Percentiles rank a stretch among this genome's conserved stretches.
Conservation (phyloP, 805 yeast species). For the Sugiyamaella chiloensis region DNA sequence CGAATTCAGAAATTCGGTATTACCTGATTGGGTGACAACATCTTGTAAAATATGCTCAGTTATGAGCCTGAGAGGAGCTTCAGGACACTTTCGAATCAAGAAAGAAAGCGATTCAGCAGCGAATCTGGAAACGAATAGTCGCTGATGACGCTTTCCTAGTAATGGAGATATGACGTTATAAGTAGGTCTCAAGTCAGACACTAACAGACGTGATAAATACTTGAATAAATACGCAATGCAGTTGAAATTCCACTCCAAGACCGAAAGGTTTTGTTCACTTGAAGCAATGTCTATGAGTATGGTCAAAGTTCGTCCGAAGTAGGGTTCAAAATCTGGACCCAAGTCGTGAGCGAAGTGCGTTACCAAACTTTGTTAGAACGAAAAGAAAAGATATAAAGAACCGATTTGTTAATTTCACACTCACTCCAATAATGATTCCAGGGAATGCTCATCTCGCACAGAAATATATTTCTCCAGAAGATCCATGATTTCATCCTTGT, state of each 20-base stretch:
- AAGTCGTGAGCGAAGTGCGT: slow-evolving; percentile 88
- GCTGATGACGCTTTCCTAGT: slow-evolving; percentile 51
- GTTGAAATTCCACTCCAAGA: slow-evolving; percentile 80
- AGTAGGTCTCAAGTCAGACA: slow-evolving; percentile 65
- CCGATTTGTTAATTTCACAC: too few species aligned
- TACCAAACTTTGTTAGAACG: too few species aligned
- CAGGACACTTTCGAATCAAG: slow-evolving; percentile 64
- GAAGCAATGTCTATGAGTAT: slow-evolving; percentile 50
- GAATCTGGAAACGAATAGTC: slow-evolving; percentile 65
- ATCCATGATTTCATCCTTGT: slow-evolving; percentile 59
- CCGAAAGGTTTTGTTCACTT: slow-evolving; percentile 40
- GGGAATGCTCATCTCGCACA: slow-evolving; percentile 61
- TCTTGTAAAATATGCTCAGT: slow-evolving; percentile 40
- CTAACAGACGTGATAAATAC: slow-evolving; percentile 65
- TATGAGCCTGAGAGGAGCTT: slow-evolving; percentile 45
- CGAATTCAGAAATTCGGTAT: slow-evolving; percentile 53
- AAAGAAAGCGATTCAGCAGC: slow-evolving; percentile 90
- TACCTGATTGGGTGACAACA: slow-evolving; percentile 29
- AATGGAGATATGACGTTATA: slow-evolving; percentile 63
- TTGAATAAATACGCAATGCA: slow-evolving; percentile 86
- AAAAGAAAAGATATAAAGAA: too few species aligned
- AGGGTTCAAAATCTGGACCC: slow-evolving; percentile 84
- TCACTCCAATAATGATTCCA: slow-evolving; percentile 84
- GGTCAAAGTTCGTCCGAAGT: slow-evolving; percentile 52
- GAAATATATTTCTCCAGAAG: slow-evolving; percentile 46